Evolutionary conservation across 169 alveolate genomes (phyloP), one percentile per base, ranked within the genome.

Genomic region (Neospora caninum): DNA sequence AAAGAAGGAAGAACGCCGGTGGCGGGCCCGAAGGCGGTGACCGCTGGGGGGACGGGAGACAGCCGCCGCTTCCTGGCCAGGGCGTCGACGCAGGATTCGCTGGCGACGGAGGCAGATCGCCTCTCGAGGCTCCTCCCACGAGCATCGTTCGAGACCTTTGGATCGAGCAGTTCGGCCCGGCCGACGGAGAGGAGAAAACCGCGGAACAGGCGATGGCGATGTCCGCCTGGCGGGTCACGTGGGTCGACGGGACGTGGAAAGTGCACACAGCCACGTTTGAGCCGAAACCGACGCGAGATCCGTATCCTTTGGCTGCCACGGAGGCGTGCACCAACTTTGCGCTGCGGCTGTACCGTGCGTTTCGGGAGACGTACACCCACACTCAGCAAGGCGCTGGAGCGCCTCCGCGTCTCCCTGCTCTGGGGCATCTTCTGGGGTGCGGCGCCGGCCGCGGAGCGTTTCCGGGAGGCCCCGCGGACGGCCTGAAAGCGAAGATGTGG

Each of bases 221-320:
- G 16, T 64, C 73, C 31, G 20, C n/a, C n/a, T 78, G 86, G 86
- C 86, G 86, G 27, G 86, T 78, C 22, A 29, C 39, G 27, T 78
- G 86, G 86, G 45, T 78, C 10, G 86, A 78, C 86, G 39, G 49
- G 29, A 4, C 86, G 43, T 78, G 86, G 86, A 78, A 78, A 38
- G 31, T n/a, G 9, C 86, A 38, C 39, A 78, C 43, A 10, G 86
- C 42, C 22, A 22, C 45, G 22, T 78, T 78, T 25, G 86, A 78
- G 45, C 86, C 86, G 10, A 38, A 38, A 18, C 86, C 86, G 18
- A 4, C 86, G 10, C 25, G n/a, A 7, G 86, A 78, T 78, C 22
- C 49, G 39, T n/a, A 78, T n/a, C 86, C 86, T 20, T 20, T n/a
- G 45, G 86, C 86, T 10, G 86, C 86, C 27, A 20, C 45, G 7